A percentile compares a stretch with the other conserved stretches of the same genome.
Evolutionary conservation across 2,329 filamentous ascomycete species (phyloP).

Genomic region (Xylariaceae sp.): DNA sequence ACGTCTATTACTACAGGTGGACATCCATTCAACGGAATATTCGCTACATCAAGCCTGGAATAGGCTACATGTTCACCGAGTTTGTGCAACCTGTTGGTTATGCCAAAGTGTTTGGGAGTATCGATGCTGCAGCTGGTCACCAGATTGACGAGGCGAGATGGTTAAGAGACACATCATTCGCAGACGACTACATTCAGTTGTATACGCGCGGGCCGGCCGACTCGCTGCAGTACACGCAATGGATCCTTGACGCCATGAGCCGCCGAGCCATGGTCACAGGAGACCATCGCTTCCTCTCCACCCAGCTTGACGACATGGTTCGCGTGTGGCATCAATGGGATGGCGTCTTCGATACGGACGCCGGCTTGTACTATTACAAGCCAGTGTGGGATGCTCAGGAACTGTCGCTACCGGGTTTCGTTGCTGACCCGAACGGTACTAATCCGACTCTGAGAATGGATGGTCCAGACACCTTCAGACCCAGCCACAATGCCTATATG

Average conservation of each 20-base stretch:
- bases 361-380: slow-evolving; percentile 46
- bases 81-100: slow-evolving; percentile 46
- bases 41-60: slow-evolving; percentile 42
- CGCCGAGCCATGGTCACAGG: slow-evolving; percentile 43
- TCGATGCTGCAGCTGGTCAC: slow-evolving; percentile 42
- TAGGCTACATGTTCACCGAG: slow-evolving; percentile 47
- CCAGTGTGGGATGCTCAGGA: slow-evolving; percentile 49
- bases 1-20: slow-evolving; percentile 51
- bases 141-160: slow-evolving; percentile 45
- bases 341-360: slow-evolving; percentile 36
- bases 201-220: slow-evolving; percentile 43
- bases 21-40: slow-evolving; percentile 46
- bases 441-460: slow-evolving; percentile 37
- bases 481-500: slow-evolving; percentile 49
- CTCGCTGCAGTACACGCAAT: slow-evolving; percentile 42
- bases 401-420: slow-evolving; percentile 43
- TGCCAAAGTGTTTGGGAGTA: slow-evolving; percentile 36
- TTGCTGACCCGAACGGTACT: slow-evolving; percentile 38
- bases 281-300: slow-evolving; percentile 39
- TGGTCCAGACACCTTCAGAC: slow-evolving; percentile 46
- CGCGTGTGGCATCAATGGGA: slow-evolving; percentile 45
- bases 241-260: slow-evolving; percentile 40
- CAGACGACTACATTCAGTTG: slow-evolving; percentile 43
- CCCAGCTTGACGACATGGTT: slow-evolving; percentile 46
- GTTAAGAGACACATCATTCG: slow-evolving; percentile 43